These are phyloP conservation scores for Asterophora lycoperdoides DNA, from an alignment of 768 basidiomycete species.

Conservation along the genomic window DNA sequence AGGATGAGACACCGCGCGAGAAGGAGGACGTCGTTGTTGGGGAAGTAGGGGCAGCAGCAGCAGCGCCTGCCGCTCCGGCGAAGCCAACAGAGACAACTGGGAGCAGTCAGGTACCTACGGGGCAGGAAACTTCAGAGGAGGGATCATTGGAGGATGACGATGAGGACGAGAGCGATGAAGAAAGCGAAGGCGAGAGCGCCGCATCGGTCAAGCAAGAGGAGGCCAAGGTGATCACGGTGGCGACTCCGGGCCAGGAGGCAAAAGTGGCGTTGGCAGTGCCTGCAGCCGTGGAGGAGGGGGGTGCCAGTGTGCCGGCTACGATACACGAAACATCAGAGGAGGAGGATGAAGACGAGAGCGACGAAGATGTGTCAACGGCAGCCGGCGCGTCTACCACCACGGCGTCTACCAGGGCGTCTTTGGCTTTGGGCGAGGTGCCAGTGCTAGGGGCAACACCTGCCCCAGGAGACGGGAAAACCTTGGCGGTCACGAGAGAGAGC, in stretches of 20 bases:
- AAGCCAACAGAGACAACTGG: too few relatives aligned
- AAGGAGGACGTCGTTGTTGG: slow-evolving; percentile 23
- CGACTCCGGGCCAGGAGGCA: background rate
- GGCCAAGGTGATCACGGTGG: too few relatives aligned
- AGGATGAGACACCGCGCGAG: slow-evolving; percentile 25
- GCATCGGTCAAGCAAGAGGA: too few relatives aligned
- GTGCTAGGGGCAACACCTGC: too few relatives aligned
- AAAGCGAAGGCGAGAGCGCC: background rate
- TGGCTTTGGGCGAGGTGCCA: too few relatives aligned
- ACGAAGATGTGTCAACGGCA: slow-evolving; percentile 10
- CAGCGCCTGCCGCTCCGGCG: too few relatives aligned
- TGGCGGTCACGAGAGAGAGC: too few relatives aligned
- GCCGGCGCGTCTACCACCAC: too few relatives aligned
- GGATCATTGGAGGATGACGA: slow-evolving; percentile 6
- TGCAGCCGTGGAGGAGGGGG: background rate
- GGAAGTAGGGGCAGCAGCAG: background rate
- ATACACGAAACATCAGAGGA: slow-evolving; percentile 6
- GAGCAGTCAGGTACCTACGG: background rate
- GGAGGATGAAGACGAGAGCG: slow-evolving; percentile 12
- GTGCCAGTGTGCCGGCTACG: background rate
- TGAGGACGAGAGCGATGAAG: slow-evolving; percentile 16
- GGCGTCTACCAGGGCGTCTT: too few relatives aligned
- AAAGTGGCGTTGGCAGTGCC: background rate
- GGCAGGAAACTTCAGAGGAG: slow-evolving; percentile 11
- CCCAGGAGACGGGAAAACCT: too few relatives aligned